A percentile compares a stretch with the other conserved stretches of the same genome.
Evolutionary conservation across 2,329 filamentous ascomycete genomes (phyloP).

Genomic region (Colletotrichum incanum): DNA sequence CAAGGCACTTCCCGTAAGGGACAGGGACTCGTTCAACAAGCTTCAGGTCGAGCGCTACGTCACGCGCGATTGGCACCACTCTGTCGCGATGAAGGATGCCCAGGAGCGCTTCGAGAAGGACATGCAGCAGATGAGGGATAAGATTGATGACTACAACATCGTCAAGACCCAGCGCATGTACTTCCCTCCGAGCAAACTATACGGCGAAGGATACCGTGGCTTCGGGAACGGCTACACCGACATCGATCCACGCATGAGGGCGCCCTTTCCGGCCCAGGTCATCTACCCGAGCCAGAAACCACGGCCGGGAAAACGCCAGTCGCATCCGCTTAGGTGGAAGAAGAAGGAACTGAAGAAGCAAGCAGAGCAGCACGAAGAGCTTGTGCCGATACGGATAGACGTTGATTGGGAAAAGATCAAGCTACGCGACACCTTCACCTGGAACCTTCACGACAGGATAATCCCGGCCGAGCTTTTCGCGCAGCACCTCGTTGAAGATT

Average conservation of each 20-base stretch:
- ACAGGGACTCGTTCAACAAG: constrained; percentile 70
- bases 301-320: constrained; percentile 82
- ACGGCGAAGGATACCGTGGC: constrained; percentile 85
- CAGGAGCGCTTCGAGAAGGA: constrained; percentile 70
- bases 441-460: constrained; percentile 95
- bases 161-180: constrained; percentile 69
- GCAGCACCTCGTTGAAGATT: constrained; percentile 90
- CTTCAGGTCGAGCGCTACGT: constrained; percentile 70
- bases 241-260: constrained; percentile 46
- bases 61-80: constrained; percentile 68
- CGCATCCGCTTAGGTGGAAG: constrained; percentile 79
- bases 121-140: constrained; percentile 75
- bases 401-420: constrained; percentile 97
- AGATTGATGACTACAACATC: constrained; percentile 79
- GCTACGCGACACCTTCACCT: constrained; percentile 96
- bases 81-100: constrained; percentile 66
- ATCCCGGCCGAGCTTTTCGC: constrained; percentile 87
- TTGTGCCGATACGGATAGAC: constrained; percentile 92
- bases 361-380: constrained; percentile 90
- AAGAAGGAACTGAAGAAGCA: constrained; percentile 88
- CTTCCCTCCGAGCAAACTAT: constrained; percentile 72
- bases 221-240: constrained; percentile 92
- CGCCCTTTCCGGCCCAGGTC: constrained; percentile 56
- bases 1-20: constrained; percentile 61
- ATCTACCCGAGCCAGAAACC: constrained; percentile 86